Evolutionary conservation across 352 stramenopile genomes (phyloP).

Genomic region (Phytophthora sojae): DNA sequence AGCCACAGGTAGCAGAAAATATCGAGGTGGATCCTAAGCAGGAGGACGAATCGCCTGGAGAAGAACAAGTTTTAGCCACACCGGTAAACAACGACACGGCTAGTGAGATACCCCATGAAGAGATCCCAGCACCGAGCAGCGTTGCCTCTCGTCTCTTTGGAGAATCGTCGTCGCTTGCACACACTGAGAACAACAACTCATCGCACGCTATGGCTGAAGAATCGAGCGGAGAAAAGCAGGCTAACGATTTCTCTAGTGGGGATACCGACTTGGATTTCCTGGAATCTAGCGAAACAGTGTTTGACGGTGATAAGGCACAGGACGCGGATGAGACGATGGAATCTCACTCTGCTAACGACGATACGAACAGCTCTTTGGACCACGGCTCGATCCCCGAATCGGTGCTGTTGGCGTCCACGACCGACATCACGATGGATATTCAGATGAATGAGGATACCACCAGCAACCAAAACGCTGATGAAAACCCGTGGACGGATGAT

Average conservation of each 20-base stretch:
- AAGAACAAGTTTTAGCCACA: not conserved
- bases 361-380: not conserved
- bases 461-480: constrained; percentile 9
- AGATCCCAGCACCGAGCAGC: not conserved
- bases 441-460: constrained; percentile 32
- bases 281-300: constrained; percentile 20
- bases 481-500: not conserved
- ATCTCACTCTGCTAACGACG: not conserved
- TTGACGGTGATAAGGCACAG: constrained; percentile 19
- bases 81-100: not conserved
- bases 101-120: constrained; percentile 8
- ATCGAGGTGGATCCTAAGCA: not conserved
- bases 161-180: not conserved
- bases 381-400: constrained; percentile 5
- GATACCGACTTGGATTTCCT: constrained; percentile 42
- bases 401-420: constrained; percentile 20
- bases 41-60: not conserved
- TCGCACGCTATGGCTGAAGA: not conserved
- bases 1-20: not conserved
- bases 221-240: not conserved
- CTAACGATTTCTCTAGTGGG: constrained; percentile 8
- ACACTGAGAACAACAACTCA: not conserved
- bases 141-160: constrained; percentile 18
- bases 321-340: not conserved
- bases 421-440: constrained; percentile 65